Percentiles rank a stretch among this genome's conserved stretches.
phyloP scores from a whole-genome alignment of 2,329 filamentous ascomycete genomes.

The Stemphylium vesicarium region DNA sequence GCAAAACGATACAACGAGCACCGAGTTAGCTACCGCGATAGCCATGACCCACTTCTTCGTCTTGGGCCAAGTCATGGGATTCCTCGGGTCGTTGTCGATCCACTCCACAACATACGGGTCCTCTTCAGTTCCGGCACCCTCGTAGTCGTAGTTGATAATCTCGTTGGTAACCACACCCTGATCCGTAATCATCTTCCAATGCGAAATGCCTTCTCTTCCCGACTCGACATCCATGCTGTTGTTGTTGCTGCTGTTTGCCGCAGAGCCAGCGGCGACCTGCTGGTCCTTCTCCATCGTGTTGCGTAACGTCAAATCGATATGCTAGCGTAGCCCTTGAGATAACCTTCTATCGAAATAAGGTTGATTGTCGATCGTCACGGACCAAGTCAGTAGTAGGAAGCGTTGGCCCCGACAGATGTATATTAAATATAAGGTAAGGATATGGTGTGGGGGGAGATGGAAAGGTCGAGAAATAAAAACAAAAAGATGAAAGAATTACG shows the following conservation, averaged over 20 bases:
- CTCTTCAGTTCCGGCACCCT: slow-evolving; percentile 52
- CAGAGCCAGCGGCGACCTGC: slow-evolving; percentile 14
- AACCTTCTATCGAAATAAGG: neutral
- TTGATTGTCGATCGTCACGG: neutral
- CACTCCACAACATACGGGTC: slow-evolving; percentile 56
- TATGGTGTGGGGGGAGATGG: neutral
- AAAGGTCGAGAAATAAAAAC: neutral
- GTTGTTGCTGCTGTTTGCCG: slow-evolving; percentile 3
- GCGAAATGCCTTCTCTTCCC: slow-evolving; percentile 41
- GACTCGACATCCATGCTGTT: slow-evolving; percentile 40
- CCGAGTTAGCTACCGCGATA: slow-evolving; percentile 51
- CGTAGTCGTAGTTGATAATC: slow-evolving; percentile 50
- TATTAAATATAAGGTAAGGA: slow-evolving; percentile 8
- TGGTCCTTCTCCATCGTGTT: slow-evolving; percentile 27
- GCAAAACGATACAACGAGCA: slow-evolving; percentile 53
- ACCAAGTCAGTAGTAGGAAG: neutral
- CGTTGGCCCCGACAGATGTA: neutral
- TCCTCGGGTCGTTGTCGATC: slow-evolving; percentile 55
- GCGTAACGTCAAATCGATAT: slow-evolving; percentile 4
- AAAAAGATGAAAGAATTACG: slow-evolving; percentile 1
- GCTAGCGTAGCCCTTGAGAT: neutral
- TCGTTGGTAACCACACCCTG: slow-evolving; percentile 48
- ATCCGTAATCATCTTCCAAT: slow-evolving; percentile 46
- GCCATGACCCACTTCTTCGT: slow-evolving; percentile 52
- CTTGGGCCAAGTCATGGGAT: slow-evolving; percentile 50